These are phyloP conservation scores for Trametes villosa DNA, from an alignment of 768 basidiomycete genomes.

Conservation along the genomic window DNA sequence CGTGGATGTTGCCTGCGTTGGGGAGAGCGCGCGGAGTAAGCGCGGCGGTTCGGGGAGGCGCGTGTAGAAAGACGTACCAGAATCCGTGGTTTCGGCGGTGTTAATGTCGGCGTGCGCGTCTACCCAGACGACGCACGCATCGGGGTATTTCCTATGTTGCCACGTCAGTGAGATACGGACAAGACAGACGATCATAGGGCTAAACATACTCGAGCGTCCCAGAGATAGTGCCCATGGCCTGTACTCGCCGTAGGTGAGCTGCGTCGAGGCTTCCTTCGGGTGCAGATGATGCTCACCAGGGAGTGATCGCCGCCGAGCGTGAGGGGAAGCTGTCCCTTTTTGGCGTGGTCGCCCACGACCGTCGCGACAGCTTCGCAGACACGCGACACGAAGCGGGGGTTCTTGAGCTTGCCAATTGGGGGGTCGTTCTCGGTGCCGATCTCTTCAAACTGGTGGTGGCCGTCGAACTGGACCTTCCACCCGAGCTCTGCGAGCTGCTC, in stretches of 20 bases:
- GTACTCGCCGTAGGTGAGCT: conserved; percentile 5
- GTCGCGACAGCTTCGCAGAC: conserved; percentile 82
- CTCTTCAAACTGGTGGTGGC: conserved; percentile 87
- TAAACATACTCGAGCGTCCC: conserved; percentile 75
- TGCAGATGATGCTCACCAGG: conserved; percentile 59
- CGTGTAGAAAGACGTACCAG: conserved; percentile 49
- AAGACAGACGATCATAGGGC: not conserved
- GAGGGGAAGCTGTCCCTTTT: conserved; percentile 81
- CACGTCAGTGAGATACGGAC: not conserved
- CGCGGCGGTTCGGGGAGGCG: not conserved
- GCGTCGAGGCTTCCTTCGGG: not conserved
- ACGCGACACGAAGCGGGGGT: conserved; percentile 83
- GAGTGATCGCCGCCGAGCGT: conserved; percentile 98
- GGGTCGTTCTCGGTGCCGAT: conserved; percentile 67
- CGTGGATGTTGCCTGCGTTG: conserved; percentile 86
- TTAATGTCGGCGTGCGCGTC: conserved; percentile 99
- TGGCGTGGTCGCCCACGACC: conserved; percentile 73
- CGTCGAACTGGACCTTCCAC: conserved; percentile 90
- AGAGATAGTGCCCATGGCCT: conserved; percentile 93
- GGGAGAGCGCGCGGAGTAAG: not conserved
- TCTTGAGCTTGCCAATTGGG: conserved; percentile 88
- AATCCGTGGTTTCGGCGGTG: conserved; percentile 78
- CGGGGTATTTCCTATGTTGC: conserved; percentile 62
- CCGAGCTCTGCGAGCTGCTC: conserved; percentile 77
- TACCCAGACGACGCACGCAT: conserved; percentile 92